phyloP scores from a whole-genome alignment of 768 basidiomycete genomes.

The Leccinellum luteum region DNA sequence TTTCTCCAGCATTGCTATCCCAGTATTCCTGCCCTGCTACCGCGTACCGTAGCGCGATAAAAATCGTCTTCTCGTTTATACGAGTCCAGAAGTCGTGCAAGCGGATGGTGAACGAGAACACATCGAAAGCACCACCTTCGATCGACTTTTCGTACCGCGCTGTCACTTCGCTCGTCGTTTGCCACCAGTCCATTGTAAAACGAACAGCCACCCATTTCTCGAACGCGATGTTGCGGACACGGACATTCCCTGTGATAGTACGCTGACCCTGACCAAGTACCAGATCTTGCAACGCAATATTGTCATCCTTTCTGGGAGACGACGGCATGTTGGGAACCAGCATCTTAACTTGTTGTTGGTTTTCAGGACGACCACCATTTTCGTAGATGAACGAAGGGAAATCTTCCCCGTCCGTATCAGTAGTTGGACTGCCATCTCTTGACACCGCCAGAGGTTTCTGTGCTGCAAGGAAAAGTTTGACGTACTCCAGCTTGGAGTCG shows the following conservation, averaged over 20 bases:
- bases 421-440: slow-evolving; percentile 84
- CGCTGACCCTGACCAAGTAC: slow-evolving; percentile 49
- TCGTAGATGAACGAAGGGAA: slow-evolving; percentile 71
- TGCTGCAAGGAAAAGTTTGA: slow-evolving; percentile 91
- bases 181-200: slow-evolving; percentile 94
- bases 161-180: slow-evolving; percentile 91
- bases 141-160: slow-evolving; percentile 60
- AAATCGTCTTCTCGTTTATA: slow-evolving; percentile 81
- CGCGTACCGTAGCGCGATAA: slow-evolving; percentile 71
- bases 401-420: slow-evolving; percentile 79
- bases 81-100: slow-evolving; percentile 74
- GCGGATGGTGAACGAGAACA: slow-evolving; percentile 74
- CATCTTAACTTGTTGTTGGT: slow-evolving; percentile 49
- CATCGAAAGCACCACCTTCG: slow-evolving; percentile 47
- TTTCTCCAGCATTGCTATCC: slow-evolving; percentile 84
- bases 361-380: slow-evolving; percentile 29
- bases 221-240: slow-evolving; percentile 84
- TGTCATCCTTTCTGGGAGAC: slow-evolving; percentile 35
- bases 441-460: slow-evolving; percentile 95
- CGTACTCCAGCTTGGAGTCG: slow-evolving; percentile 86
- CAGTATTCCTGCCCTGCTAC: slow-evolving; percentile 78
- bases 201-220: slow-evolving; percentile 85
- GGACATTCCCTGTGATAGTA: slow-evolving; percentile 67
- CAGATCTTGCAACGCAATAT: slow-evolving; percentile 56
- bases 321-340: slow-evolving; percentile 66